A percentile compares a stretch with the other conserved stretches of the same genome.
Conservation (phyloP, 2,329 filamentous ascomycete species). For the Penicillium sp. region DNA sequence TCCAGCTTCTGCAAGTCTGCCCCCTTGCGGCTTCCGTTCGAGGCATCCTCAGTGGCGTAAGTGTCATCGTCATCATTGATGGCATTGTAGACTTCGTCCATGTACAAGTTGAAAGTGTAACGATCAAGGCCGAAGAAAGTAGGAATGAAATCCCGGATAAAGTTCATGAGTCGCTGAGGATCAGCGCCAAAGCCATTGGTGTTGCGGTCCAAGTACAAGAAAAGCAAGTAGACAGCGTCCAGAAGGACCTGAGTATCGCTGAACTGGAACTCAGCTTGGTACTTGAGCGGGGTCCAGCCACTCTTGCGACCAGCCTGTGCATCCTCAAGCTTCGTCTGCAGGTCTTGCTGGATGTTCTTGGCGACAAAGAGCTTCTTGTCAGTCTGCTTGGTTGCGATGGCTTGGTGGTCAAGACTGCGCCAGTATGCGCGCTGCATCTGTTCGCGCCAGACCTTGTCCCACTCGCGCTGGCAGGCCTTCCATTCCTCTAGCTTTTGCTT, state of each 20-base stretch:
- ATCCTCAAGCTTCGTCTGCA: slow-evolving; percentile 90
- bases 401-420: slow-evolving; percentile 95
- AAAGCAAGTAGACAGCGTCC: slow-evolving; percentile 49
- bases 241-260: slow-evolving; percentile 65
- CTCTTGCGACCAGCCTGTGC: slow-evolving; percentile 70
- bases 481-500: slow-evolving; percentile 98
- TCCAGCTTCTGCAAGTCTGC: slow-evolving; percentile 68
- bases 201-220: slow-evolving; percentile 48
- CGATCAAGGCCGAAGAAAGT: slow-evolving; percentile 73
- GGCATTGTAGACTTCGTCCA: slow-evolving; percentile 66
- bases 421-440: slow-evolving; percentile 95
- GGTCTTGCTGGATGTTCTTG: slow-evolving; percentile 85
- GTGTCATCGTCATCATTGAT: slow-evolving; percentile 73
- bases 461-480: slow-evolving; percentile 94
- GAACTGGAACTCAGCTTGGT: slow-evolving; percentile 76
- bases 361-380: slow-evolving; percentile 90
- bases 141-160: slow-evolving; percentile 73
- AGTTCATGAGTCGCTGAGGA: slow-evolving; percentile 69
- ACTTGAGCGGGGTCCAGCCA: slow-evolving; percentile 58
- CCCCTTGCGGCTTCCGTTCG: slow-evolving; percentile 63
- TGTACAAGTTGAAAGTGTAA: slow-evolving; percentile 64
- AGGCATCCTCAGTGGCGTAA: slow-evolving; percentile 73
- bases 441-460: slow-evolving; percentile 98
- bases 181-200: slow-evolving; percentile 56
- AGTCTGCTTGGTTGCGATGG: slow-evolving; percentile 78